A percentile compares a stretch with the other conserved stretches of the same genome.
phyloP scores from a whole-genome alignment of 495 filamentous ascomycete genomes.

The Neurospora sp. region DNA sequence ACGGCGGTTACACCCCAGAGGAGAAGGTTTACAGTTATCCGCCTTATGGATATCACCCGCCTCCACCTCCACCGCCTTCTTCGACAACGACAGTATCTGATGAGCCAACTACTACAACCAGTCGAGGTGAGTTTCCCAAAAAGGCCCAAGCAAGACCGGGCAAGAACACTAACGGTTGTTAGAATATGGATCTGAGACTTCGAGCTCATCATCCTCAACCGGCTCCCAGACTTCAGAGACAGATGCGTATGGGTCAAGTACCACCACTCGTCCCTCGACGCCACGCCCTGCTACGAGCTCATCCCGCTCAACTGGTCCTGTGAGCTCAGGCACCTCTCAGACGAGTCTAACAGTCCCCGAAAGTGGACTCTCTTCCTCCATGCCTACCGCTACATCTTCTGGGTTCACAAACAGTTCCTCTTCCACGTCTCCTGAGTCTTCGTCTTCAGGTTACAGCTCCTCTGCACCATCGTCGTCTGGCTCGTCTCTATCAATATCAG shows the following conservation, averaged over 20 bases:
- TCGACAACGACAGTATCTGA: constrained; percentile 8
- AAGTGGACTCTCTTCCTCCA: background rate
- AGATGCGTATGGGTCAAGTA: constrained; percentile 2
- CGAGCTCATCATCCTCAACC: constrained; percentile 7
- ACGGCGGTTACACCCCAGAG: constrained; percentile 13
- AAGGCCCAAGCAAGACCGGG: constrained; percentile 1
- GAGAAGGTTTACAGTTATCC: constrained; percentile 27
- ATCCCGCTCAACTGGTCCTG: background rate
- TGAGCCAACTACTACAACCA: constrained; percentile 3
- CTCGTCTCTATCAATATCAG: background rate
- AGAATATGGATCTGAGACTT: constrained; percentile 6
- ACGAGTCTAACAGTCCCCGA: background rate
- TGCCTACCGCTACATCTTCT: background rate
- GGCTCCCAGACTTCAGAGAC: constrained; percentile 8
- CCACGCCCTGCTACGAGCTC: background rate
- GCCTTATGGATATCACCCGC: constrained; percentile 35
- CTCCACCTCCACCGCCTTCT: constrained; percentile 19
- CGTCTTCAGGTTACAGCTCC: background rate
- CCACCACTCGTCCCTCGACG: background rate
- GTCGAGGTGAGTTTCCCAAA: background rate
- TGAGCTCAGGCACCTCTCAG: background rate
- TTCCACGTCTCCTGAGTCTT: background rate
- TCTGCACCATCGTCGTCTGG: background rate
- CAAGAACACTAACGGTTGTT: constrained; percentile 1
- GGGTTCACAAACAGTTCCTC: background rate